Conservation (phyloP, 257 asterid species). For the Solanum piurae region DNA sequence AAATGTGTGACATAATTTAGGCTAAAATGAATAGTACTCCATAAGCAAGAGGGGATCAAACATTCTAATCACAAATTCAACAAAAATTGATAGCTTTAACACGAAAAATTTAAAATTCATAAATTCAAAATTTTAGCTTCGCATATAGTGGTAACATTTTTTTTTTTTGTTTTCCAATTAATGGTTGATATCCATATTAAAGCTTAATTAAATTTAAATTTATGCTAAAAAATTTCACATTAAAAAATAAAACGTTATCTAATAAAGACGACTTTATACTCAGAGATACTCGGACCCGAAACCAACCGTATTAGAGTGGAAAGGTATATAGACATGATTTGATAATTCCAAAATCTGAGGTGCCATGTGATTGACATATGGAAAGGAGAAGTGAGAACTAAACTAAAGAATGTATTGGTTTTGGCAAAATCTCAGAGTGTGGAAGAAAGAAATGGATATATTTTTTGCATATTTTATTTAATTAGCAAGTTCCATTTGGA, state of each 20-base stretch:
- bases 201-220: no score
- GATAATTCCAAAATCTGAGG: constrained; percentile 4
- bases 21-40: neutral
- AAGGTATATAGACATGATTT: neutral
- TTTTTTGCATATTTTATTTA: neutral
- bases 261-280: accelerated
- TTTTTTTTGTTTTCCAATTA: no score
- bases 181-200: accelerated
- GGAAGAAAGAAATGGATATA: neutral
- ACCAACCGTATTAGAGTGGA: neutral
- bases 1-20: neutral
- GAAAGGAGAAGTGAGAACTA: neutral
- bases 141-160: neutral
- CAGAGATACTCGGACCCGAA: accelerated
- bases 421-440: neutral
- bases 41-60: neutral
- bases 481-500: neutral
- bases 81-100: neutral
- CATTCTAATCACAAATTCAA: neutral
- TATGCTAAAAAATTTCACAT: accelerated
- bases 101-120: neutral
- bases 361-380: constrained; percentile 13
- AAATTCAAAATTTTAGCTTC: neutral
- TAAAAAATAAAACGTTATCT: accelerated
- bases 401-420: constrained; percentile 19